These are phyloP conservation scores for Microsporum audouinii DNA, from an alignment of 2,329 filamentous ascomycete species.

Conservation along the genomic window DNA sequence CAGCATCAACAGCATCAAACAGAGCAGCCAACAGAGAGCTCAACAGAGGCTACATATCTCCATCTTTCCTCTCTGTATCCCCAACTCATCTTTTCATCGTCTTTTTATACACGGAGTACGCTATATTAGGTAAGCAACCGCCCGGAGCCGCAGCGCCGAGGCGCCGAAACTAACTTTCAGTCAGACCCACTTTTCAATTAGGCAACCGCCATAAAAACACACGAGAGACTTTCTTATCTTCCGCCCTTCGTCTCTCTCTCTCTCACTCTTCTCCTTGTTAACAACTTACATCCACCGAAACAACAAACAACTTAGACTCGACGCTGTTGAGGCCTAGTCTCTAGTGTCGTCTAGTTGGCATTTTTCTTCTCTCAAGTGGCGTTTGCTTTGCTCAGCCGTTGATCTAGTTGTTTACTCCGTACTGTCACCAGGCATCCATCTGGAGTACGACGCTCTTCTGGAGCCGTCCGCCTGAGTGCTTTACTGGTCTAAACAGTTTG, in stretches of 20 bases:
- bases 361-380: neutral
- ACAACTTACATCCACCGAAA: neutral
- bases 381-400: neutral
- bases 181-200: neutral
- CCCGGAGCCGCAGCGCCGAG: neutral
- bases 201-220: conserved; percentile 3
- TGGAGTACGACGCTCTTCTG: neutral
- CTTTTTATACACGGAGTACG: too few species aligned
- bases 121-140: neutral
- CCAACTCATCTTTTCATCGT: neutral
- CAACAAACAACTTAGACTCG: neutral
- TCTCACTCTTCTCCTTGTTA: neutral
- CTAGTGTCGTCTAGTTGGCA: neutral
- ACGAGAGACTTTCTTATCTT: neutral
- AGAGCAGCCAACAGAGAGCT: too few species aligned
- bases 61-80: neutral
- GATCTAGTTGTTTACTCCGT: neutral
- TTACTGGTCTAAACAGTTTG: neutral
- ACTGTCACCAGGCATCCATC: neutral
- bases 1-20: too few species aligned
- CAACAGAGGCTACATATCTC: neutral
- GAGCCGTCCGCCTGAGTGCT: neutral
- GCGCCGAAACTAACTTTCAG: neutral
- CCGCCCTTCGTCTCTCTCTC: neutral
- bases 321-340: neutral